These are phyloP conservation scores for Pseudocercospora crystallina DNA, from an alignment of 2,329 filamentous ascomycete species.

Conservation along the genomic window DNA sequence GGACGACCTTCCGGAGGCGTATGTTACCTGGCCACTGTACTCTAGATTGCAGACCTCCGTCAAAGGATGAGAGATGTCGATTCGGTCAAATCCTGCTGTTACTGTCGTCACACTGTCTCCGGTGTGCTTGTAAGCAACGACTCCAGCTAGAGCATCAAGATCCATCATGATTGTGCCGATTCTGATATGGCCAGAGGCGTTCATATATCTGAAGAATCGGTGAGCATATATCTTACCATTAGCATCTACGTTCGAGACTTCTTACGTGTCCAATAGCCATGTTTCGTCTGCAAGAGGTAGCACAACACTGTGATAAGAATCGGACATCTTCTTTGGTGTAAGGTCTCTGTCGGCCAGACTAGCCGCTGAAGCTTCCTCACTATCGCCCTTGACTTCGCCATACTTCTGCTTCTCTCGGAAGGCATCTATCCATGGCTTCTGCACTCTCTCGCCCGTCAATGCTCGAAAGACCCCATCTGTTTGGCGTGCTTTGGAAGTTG, in stretches of 20 bases:
- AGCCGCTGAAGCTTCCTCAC: too few species aligned
- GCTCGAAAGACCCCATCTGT: slow-evolving; percentile 63
- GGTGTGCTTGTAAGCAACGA: slow-evolving; percentile 73
- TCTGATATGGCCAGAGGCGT: slow-evolving; percentile 71
- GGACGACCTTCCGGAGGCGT: slow-evolving; percentile 70
- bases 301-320: slow-evolving; percentile 68
- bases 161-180: slow-evolving; percentile 78
- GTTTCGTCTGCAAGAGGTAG: slow-evolving; percentile 71
- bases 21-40: slow-evolving; percentile 67
- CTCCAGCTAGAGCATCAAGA: slow-evolving; percentile 72
- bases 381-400: slow-evolving; percentile 31
- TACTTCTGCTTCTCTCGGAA: slow-evolving; percentile 53
- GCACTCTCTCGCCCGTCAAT: slow-evolving; percentile 59
- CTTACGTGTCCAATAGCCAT: slow-evolving; percentile 70
- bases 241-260: too few species aligned
- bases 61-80: slow-evolving; percentile 68
- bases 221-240: too few species aligned
- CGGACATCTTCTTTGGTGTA: slow-evolving; percentile 66
- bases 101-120: slow-evolving; percentile 64
- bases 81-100: slow-evolving; percentile 63
- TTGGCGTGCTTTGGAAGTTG: slow-evolving; percentile 19
- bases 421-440: slow-evolving; percentile 69
- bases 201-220: slow-evolving; percentile 52
- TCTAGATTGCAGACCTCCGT: slow-evolving; percentile 78
- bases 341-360: slow-evolving; percentile 52